Evolutionary conservation across 805 yeast species (phyloP).

Genomic region (Kodamaea laetipori): DNA sequence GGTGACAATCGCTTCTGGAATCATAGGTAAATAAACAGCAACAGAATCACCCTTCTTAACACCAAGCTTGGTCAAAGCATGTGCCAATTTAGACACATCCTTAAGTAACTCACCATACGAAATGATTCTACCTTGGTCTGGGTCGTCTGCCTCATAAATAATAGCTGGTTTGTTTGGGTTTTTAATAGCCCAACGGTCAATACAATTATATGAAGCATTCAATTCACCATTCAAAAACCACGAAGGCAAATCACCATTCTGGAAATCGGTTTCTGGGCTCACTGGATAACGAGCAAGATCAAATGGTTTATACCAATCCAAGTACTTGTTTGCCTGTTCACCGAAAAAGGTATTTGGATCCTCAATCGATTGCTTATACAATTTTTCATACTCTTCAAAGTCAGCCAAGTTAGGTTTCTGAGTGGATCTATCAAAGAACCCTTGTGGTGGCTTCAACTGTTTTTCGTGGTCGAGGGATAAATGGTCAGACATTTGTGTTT

Average conservation of each 20-base stretch:
- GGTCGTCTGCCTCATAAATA: slow-evolving; percentile 94
- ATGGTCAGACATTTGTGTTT: slow-evolving; percentile 18
- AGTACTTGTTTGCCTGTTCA: slow-evolving; percentile 48
- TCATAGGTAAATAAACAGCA: slow-evolving; percentile 96
- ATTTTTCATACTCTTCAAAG: slow-evolving; percentile 49
- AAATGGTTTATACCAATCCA: slow-evolving; percentile 58
- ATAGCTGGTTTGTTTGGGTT: slow-evolving; percentile 83
- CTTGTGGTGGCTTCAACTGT: slow-evolving; percentile 36
- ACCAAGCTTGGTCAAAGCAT: slow-evolving; percentile 80
- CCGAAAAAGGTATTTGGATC: slow-evolving; percentile 60
- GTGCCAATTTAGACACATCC: slow-evolving; percentile 85
- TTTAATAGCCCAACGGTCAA: slow-evolving; percentile 90
- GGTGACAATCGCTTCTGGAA: slow-evolving; percentile 94
- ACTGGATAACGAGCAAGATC: slow-evolving; percentile 48
- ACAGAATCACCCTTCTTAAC: slow-evolving; percentile 94
- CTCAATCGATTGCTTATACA: slow-evolving; percentile 58
- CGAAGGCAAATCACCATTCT: slow-evolving; percentile 64
- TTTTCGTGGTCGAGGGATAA: slow-evolving; percentile 39
- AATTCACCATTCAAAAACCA: slow-evolving; percentile 95
- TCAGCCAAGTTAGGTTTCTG: slow-evolving; percentile 48
- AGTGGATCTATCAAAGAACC: slow-evolving; percentile 45
- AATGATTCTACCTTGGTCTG: slow-evolving; percentile 65
- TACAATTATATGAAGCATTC: slow-evolving; percentile 91
- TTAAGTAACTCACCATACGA: slow-evolving; percentile 86
- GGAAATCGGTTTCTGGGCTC: slow-evolving; percentile 49